These are phyloP conservation scores for Salvia rosmarinus DNA, from an alignment of 257 asterid species.

Conservation along the genomic window DNA sequence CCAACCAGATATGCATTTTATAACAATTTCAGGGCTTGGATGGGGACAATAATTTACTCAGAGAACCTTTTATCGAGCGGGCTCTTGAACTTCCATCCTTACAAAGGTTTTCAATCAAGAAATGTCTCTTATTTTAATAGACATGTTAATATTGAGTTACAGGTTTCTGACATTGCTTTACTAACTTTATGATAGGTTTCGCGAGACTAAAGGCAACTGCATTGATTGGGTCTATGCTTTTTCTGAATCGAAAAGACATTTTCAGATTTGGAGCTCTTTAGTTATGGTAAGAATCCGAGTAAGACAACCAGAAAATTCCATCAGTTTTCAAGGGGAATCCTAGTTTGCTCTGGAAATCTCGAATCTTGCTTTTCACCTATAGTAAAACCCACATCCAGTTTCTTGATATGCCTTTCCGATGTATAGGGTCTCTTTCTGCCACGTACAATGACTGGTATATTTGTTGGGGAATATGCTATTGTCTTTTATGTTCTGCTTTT, in stretches of 20 bases:
- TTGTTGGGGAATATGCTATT: constrained; percentile 21
- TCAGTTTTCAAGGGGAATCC: constrained; percentile 2
- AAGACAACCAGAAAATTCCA: constrained; percentile 12
- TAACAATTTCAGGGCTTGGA: constrained; percentile 52
- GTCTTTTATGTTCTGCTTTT: constrained; percentile 13
- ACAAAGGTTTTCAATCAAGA: constrained; percentile 45
- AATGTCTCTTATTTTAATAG: constrained; percentile 17
- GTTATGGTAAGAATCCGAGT: constrained; percentile 59
- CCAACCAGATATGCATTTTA: constrained; percentile 23
- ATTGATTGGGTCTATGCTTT: constrained; percentile 48
- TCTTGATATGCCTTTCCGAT: constrained; percentile 9
- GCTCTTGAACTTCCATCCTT: constrained; percentile 61
- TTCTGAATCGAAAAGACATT: constrained; percentile 62
- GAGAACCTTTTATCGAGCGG: constrained; percentile 47
- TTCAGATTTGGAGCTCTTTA: constrained; percentile 64
- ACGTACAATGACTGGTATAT: neutral
- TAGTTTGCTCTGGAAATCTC: constrained; percentile 28
- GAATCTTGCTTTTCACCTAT: neutral
- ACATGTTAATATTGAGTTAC: constrained; percentile 28
- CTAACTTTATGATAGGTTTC: constrained; percentile 42
- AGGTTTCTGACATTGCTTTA: constrained; percentile 35
- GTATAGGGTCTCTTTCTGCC: constrained; percentile 1
- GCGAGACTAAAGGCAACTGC: constrained; percentile 39
- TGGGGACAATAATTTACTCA: constrained; percentile 39
- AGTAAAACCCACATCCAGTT: constrained; percentile 11